These are phyloP conservation scores for Neurospora sp. DNA, from an alignment of 495 filamentous ascomycete genomes.

Conservation along the genomic window DNA sequence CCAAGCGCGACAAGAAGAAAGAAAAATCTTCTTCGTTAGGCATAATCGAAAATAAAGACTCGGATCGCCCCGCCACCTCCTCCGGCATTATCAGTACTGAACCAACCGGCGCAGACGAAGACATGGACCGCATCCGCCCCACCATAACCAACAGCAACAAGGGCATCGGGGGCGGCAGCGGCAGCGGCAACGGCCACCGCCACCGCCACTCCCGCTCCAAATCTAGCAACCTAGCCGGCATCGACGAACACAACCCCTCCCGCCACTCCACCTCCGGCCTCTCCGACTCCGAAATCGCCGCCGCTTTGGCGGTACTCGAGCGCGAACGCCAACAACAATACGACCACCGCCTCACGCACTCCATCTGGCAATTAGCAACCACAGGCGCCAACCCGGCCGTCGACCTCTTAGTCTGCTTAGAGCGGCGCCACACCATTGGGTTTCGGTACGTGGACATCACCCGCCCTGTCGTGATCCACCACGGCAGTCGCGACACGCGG, in stretches of 20 bases:
- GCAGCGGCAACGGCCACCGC: neutral
- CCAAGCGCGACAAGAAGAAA: constrained; percentile 48
- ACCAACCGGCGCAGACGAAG: constrained; percentile 18
- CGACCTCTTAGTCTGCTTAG: constrained; percentile 85
- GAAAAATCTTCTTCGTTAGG: constrained; percentile 1
- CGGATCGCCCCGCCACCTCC: neutral
- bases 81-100: neutral
- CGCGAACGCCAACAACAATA: constrained; percentile 70
- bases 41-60: neutral
- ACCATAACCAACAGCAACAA: constrained; percentile 14
- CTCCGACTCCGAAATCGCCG: constrained; percentile 20
- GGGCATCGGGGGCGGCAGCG: constrained; percentile 10
- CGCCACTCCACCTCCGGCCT: constrained; percentile 9
- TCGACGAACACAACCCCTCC: constrained; percentile 18
- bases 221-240: constrained; percentile 15
- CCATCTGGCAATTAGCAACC: constrained; percentile 92
- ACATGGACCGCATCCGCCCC: constrained; percentile 28
- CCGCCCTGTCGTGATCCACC: constrained; percentile 81
- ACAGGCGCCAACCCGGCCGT: constrained; percentile 87
- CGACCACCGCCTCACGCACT: constrained; percentile 76
- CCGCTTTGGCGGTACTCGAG: constrained; percentile 24
- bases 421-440: constrained; percentile 82
- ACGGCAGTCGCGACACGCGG: constrained; percentile 81
- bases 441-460: constrained; percentile 97
- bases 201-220: constrained; percentile 23